Base-by-base conservation (phyloP, 768 basidiomycete genomes). In the Lactifluus piperatus region DNA sequence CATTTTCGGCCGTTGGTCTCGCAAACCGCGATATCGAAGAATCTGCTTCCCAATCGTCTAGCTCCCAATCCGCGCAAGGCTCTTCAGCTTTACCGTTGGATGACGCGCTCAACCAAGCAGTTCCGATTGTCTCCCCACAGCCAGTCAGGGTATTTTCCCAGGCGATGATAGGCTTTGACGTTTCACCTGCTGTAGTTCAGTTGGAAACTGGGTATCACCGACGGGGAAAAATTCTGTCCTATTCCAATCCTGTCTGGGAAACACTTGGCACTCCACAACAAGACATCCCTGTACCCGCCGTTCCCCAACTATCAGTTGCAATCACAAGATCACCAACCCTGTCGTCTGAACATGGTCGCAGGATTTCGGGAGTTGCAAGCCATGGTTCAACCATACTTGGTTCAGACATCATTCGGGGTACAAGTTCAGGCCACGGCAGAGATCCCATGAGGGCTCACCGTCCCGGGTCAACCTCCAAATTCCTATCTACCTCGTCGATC, bases 351-450 rank as follows among this genome's bases (percentile, higher is more conserved):
- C 34, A 34, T 1, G 45, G 39, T 7, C 20, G 24, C n/a, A 56
- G 45, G n/a, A 50, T 50, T 26, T 39, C 41, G 7, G 54, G 45
- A 22, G 51, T 47, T 30, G 36, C 45, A 5, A 60, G 62, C 29
- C 29, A 29, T 41, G 49, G 51, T 44, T 64, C 65, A 24, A 58
- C 60, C 30, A 48, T 68, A 44, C 60, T 70, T 11, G 69, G 70
- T 2, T 71, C 72, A 5, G 72, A 72, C 56, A 71, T 72, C 58
- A 59, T 73, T 11, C 65, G 65, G 47, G 10, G n/a, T 4, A 27
- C 37, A 20, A 29, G 51, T 30, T 39, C 43, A n/a, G 45, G 22
- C 37, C 24, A n/a, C 22, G 13, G 27, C 34, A 55, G 43, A 47
- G 46, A 64, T 18, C 61, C 56, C 43, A 62, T 54, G 47, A 64